Percentiles rank a stretch among this genome's conserved stretches.
Conservation (phyloP, 2,329 filamentous ascomycete species). For the Graphilbum fragrans region DNA sequence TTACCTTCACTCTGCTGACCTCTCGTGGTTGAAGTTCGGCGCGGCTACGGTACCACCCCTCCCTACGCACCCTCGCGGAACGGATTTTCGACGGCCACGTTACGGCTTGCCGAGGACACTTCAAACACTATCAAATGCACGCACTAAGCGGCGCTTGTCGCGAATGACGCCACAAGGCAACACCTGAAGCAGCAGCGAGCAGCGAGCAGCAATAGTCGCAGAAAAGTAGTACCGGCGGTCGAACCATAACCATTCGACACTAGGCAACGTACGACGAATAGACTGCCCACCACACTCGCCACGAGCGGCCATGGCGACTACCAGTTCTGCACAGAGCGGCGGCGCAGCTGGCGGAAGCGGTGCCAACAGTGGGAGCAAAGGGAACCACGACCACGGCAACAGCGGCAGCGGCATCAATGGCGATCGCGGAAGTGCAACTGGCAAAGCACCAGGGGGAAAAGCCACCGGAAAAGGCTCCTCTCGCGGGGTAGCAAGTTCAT, state of each 20-base stretch:
- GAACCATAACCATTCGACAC: too few relatives aligned
- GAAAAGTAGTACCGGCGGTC: too few relatives aligned
- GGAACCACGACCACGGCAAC: slow-evolving; percentile 1
- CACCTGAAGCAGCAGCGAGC: neutral
- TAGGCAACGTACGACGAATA: too few relatives aligned
- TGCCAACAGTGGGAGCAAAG: neutral
- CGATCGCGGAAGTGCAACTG: neutral
- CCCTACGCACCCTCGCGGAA: too few relatives aligned
- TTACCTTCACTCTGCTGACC: too few relatives aligned
- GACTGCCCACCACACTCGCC: too few relatives aligned
- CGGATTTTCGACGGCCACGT: too few relatives aligned
- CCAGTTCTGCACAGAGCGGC: neutral
- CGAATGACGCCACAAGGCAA: slow-evolving; percentile 11
- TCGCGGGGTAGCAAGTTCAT: slow-evolving; percentile 18
- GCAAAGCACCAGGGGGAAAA: slow-evolving; percentile 1
- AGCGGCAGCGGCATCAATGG: slow-evolving; percentile 1
- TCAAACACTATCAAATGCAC: slow-evolving; percentile 7
- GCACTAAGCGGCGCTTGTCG: slow-evolving; percentile 2
- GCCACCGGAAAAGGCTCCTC: slow-evolving; percentile 20
- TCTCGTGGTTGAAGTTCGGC: too few relatives aligned
- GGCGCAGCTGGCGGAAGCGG: neutral
- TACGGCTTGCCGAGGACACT: neutral
- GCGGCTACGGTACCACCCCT: too few relatives aligned
- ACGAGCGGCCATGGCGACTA: neutral
- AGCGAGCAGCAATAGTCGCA: neutral